phyloP scores from a whole-genome alignment of 1,284 basidiomycete species.

The Retiboletus flavoniger region DNA sequence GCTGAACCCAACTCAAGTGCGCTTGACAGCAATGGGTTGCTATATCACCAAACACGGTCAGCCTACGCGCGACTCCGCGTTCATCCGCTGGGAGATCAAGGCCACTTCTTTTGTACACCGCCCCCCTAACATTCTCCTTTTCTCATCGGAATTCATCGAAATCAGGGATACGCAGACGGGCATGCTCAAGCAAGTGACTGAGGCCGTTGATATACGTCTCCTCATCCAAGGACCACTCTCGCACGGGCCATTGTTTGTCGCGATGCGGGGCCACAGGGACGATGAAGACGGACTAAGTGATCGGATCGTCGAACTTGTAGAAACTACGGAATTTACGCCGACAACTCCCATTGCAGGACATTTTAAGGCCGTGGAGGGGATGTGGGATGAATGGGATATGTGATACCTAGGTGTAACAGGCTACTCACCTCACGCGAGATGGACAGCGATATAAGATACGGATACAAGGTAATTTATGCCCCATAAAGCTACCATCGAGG shows the following conservation, averaged over 20 bases:
- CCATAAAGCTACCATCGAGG: slow-evolving; percentile 6
- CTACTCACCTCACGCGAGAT: not conserved
- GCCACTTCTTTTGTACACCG: slow-evolving; percentile 59
- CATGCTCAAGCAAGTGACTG: slow-evolving; percentile 70
- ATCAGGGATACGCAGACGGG: slow-evolving; percentile 62
- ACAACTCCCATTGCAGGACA: slow-evolving; percentile 34
- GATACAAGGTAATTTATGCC: slow-evolving; percentile 19
- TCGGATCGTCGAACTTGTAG: slow-evolving; percentile 63
- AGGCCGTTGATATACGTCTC: slow-evolving; percentile 64
- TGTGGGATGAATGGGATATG: slow-evolving; percentile 78
- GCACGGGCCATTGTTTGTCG: slow-evolving; percentile 54
- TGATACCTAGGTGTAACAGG: slow-evolving; percentile 19
- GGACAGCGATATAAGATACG: not conserved
- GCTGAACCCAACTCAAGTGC: not conserved
- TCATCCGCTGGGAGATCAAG: slow-evolving; percentile 73
- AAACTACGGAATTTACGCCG: slow-evolving; percentile 57
- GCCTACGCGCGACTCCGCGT: slow-evolving; percentile 58
- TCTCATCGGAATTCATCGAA: slow-evolving; percentile 72
- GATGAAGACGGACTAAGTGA: slow-evolving; percentile 56
- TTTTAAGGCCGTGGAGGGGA: slow-evolving; percentile 30
- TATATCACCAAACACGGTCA: slow-evolving; percentile 69
- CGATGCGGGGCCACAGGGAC: slow-evolving; percentile 55
- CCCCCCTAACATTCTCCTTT: slow-evolving; percentile 61
- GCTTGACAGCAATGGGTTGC: slow-evolving; percentile 56
- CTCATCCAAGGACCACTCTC: slow-evolving; percentile 41